phyloP scores from a whole-genome alignment of 495 filamentous ascomycete genomes.

The Lentithecium fluviatile region DNA sequence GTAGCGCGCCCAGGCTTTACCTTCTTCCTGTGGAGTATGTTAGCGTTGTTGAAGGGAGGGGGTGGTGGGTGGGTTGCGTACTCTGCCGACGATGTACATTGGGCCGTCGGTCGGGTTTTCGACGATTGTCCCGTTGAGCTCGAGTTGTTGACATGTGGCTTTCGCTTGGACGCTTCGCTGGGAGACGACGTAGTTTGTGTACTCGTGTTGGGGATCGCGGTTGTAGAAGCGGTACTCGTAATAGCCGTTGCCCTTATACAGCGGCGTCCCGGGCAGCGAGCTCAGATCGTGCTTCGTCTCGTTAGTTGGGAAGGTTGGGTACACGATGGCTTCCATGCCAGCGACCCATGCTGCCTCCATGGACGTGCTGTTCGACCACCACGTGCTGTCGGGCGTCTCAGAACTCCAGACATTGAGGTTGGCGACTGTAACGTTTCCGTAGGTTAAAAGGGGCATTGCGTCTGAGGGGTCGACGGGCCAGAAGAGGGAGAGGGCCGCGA shows the following conservation, averaged over 20 bases:
- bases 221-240: slow-evolving; percentile 33
- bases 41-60: too few relatives aligned
- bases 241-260: slow-evolving; percentile 24
- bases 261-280: slow-evolving; percentile 6
- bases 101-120: neutral
- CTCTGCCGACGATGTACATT: slow-evolving; percentile 6
- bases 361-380: slow-evolving; percentile 3
- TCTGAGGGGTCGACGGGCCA: slow-evolving; percentile 34
- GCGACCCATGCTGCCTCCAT: slow-evolving; percentile 15
- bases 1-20: slow-evolving; percentile 6
- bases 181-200: slow-evolving; percentile 15
- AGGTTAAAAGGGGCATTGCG: slow-evolving; percentile 19
- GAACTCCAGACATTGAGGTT: slow-evolving; percentile 22
- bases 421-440: slow-evolving; percentile 24
- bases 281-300: neutral
- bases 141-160: slow-evolving; percentile 14
- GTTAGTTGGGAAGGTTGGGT: neutral
- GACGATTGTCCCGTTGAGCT: neutral
- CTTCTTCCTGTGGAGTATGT: slow-evolving; percentile 2
- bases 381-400: neutral
- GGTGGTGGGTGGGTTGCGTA: neutral
- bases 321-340: slow-evolving; percentile 21
- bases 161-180: slow-evolving; percentile 11
- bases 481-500: slow-evolving; percentile 31
- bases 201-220: slow-evolving; percentile 24